Base-by-base conservation (phyloP, 768 basidiomycete species). In the Candolleomyces efflorescens region DNA sequence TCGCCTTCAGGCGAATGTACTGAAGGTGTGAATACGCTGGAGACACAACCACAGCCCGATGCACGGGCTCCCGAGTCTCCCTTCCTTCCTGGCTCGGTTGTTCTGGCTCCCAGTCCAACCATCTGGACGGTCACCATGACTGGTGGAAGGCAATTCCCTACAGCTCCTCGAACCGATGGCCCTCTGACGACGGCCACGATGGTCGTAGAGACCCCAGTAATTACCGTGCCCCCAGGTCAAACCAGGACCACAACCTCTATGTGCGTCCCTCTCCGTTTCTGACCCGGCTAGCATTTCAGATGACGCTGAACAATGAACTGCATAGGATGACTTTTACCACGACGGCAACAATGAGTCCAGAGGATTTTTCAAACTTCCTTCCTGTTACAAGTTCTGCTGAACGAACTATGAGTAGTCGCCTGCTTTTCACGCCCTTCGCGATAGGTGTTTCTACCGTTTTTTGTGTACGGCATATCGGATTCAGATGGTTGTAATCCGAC, bases 31-130 rank as follows among this genome's bases (percentile, higher is more conserved):
- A 69, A 63, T 54, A 53, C 41, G 38, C 63, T 70, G 23, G 63
- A 62, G 64, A 59, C 32, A n/a, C 69, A 69, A 59, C 75, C 74
- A 7, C 78, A 80, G 57, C 55, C 64, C 12, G 69, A 65, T 9
- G 69, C 63, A 27, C 70, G 74, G n/a, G 68, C 70, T 3, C 56
- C 66, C 11, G 56, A 63, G 37, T 69, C 73, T 38, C 70, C 73
- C 7, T 74, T 71, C 64, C 53, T 67, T n/a, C 66, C 67, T 32
- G 32, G 32, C 32, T 32, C 32, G 12, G 43, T 12, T 10, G 37
- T 20, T 18, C 15, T 49, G 17, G 46, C 46, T 39, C 11, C 49
- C 15, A 47, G 27, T 18, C 24, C 27, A 5, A 36, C 27, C 10
- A 11, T 56, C 9, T 50, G 15, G n/a, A 57, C 49, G 10, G 49